Base-by-base conservation (phyloP, 345 rosid species). In the Angophora floribunda region DNA sequence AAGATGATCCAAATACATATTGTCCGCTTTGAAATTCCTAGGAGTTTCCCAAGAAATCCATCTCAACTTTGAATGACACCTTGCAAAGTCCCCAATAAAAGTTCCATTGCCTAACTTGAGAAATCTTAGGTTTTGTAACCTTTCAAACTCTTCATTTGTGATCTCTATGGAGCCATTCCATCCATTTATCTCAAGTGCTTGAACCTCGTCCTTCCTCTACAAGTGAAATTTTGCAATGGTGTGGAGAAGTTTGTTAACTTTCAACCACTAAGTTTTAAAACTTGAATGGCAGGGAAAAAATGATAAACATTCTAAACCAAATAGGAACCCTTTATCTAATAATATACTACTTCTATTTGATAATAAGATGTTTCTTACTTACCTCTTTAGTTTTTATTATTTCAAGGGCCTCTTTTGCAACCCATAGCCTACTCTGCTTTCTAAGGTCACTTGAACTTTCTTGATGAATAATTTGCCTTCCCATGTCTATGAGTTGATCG, bases 81-180 rank as follows among this genome's bases (percentile, higher is more conserved):
- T 3, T 61, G 32, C 16, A 6, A 61, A 26, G 32, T 26, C 14
- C 65, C 30, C 15, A 24, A 2, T 0, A 24, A 57, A 57, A 24
- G 6, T 57, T 22, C 1, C 13, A 0, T 0, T 0, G 0, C 9
- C 1, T 57, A 24, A 24, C 6, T 57, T 9, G 13, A 61, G 70
- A 16, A 5, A 13, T 61, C 70, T 28, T 28, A 61, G 32, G 16
- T 61, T 12, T 28, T 3, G 16, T 12, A 13, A 61, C 32, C 2
- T 28, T 28, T 13, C 16, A 28, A 61, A 61, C 16, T 28, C 32
- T 61, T 28, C 32, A 1, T 61, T 28, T 28, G 70, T 61, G 7
- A 61, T 63, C 2, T n/a, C 4, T 53, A 53, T 53, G 59, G 3
- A 53, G 22, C 6, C 8, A 17, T 1, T 3, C 24, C 6, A 5